Evolutionary conservation across 495 filamentous ascomycete genomes (phyloP), one percentile per base, ranked within the genome.

Genomic region (Aspergillus carlsbadensis): DNA sequence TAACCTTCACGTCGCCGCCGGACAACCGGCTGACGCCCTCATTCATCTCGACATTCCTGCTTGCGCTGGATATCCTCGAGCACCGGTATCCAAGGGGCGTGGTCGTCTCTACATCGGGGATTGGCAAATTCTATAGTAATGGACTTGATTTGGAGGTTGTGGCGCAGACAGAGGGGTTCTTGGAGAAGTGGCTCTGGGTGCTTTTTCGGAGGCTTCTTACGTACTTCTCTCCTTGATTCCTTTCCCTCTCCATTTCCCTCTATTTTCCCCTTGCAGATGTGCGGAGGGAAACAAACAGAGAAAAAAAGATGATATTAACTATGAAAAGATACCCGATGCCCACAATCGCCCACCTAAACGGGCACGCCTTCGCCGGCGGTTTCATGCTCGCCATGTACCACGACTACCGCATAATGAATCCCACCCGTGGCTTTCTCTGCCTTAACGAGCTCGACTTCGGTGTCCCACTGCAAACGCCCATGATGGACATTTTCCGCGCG

Each of bases 321-420:
- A 15, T 8, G 31, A 35, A 40, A 33, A 85, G 81, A 52, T 91
- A 87, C 65, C 87, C 88, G 26, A 92, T 92, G 89, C 89, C 89
- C n/a, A 92, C 89, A 0, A 67, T 93, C 43, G 83, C 87, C 13
- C 73, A 91, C 2, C 45, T 93, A 31, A 90, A 90, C 52, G 89
- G 89, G n/a, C 89, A 93, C 66, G 84, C 84, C 47, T 93, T 92
- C 66, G 89, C 89, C 14, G 89, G 80, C 34, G 89, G 87, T 29
- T 72, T 91, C 57, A 91, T 93, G 86, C 69, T 89, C 6, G 85
- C 88, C 45, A 90, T 91, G 87, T 84, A 88, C 69, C 88, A 91
- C 74, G 89, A 93, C 69, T 93, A 92, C 68, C 82, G 89, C 3
- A 70, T 91, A 59, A 84, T 87, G 77, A 89, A 88, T 61, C 82